Percentiles rank a stretch among this genome's conserved stretches.
These are phyloP conservation scores for Phytophthora brassicae DNA, from an alignment of 352 stramenopile genomes.

Conservation along the genomic window DNA sequence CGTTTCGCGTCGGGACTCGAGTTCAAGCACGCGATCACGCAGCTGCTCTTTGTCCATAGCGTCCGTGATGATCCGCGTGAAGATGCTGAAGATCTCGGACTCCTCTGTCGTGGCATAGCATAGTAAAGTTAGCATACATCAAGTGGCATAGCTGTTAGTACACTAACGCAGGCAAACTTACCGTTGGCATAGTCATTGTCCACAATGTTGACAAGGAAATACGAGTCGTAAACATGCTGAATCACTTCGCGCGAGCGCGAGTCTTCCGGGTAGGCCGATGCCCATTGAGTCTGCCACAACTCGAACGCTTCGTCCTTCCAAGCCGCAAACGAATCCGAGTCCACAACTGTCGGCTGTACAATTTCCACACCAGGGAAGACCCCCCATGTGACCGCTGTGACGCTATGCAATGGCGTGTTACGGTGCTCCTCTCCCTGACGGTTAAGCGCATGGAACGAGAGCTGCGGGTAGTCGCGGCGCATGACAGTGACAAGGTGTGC, in stretches of 20 bases:
- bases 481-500: conserved; percentile 59
- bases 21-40: conserved; percentile 62
- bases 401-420: conserved; percentile 77
- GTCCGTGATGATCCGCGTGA: conserved; percentile 81
- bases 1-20: conserved; percentile 74
- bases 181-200: conserved; percentile 96
- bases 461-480: conserved; percentile 62
- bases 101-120: conserved; percentile 41
- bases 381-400: conserved; percentile 97
- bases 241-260: conserved; percentile 57
- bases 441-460: conserved; percentile 84
- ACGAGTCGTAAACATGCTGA: conserved; percentile 93
- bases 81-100: conserved; percentile 83
- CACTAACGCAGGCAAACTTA: conserved; percentile 18
- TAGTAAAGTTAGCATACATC: conserved; percentile 12
- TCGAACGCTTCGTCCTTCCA: conserved; percentile 97
- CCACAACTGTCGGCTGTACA: conserved; percentile 96
- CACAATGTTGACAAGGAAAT: conserved; percentile 98
- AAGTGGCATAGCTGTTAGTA: not conserved
- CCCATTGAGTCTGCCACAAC: conserved; percentile 97
- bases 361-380: conserved; percentile 96
- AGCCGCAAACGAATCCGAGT: conserved; percentile 94
- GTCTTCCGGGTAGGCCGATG: conserved; percentile 93
- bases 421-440: conserved; percentile 64
- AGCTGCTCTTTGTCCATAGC: conserved; percentile 80